Conservation (phyloP, 2,329 filamentous ascomycete species). For the Curvularia sp. region DNA sequence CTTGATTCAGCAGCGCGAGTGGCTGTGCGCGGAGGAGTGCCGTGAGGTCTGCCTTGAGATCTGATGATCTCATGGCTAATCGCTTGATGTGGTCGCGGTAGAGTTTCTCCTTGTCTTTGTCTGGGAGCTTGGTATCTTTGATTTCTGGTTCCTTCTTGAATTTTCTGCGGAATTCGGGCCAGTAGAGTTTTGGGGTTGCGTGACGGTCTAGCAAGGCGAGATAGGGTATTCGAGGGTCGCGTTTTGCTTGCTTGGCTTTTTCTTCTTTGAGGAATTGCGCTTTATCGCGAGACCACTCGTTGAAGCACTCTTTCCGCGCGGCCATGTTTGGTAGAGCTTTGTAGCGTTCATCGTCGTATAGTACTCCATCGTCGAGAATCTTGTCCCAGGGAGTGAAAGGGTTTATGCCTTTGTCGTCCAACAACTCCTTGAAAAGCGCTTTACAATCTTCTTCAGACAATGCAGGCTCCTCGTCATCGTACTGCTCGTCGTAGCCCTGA, state of each 20-base stretch:
- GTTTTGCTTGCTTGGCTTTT: constrained; percentile 77
- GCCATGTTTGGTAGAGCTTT: constrained; percentile 83
- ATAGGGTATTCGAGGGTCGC: constrained; percentile 83
- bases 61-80: constrained; percentile 68
- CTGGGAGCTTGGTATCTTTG: constrained; percentile 67
- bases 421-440: constrained; percentile 81
- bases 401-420: constrained; percentile 81
- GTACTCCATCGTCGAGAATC: constrained; percentile 78
- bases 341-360: constrained; percentile 87
- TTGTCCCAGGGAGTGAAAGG: constrained; percentile 94
- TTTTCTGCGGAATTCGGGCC: constrained; percentile 95
- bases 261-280: constrained; percentile 76
- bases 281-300: constrained; percentile 79
- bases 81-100: constrained; percentile 77
- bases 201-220: constrained; percentile 79
- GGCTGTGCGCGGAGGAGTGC: constrained; percentile 69
- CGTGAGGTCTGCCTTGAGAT: constrained; percentile 73
- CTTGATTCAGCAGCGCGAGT: constrained; percentile 64
- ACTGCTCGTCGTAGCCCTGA: constrained; percentile 73
- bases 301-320: constrained; percentile 80
- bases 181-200: constrained; percentile 91
- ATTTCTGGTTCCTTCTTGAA: constrained; percentile 82
- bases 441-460: constrained; percentile 78
- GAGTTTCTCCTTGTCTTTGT: constrained; percentile 78
- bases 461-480: constrained; percentile 70